Conservation (phyloP, 345 rosid species). For the Populus tremula region DNA sequence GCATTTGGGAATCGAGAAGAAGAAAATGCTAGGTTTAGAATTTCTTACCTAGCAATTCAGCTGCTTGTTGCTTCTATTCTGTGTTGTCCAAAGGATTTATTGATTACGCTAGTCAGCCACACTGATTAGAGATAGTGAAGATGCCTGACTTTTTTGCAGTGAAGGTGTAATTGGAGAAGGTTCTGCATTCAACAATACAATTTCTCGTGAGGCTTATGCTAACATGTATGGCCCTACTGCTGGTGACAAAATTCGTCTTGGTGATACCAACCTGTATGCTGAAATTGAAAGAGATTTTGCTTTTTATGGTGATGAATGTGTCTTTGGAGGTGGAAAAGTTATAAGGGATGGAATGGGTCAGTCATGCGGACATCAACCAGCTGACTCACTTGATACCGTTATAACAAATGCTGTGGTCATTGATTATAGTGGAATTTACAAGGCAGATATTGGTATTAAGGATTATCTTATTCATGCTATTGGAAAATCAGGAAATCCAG, state of each 20-base stretch:
- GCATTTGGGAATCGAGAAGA: conserved; percentile 59
- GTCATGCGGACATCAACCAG: conserved; percentile 46
- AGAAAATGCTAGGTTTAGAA: conserved; percentile 56
- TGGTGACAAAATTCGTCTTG: conserved; percentile 84
- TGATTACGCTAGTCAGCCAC: conserved; percentile 6
- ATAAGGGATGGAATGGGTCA: conserved; percentile 99
- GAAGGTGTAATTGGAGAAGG: conserved; percentile 65
- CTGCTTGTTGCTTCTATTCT: conserved; percentile 12
- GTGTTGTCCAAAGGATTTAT: conserved; percentile 3
- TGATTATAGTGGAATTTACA: conserved; percentile 78
- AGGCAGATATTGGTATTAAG: conserved; percentile 93
- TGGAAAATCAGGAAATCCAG: conserved; percentile 93
- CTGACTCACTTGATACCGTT: conserved; percentile 61
- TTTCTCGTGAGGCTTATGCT: conserved; percentile 69
- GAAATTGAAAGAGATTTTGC: conserved; percentile 78
- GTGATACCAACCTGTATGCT: conserved; percentile 86
- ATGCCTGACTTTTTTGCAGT: conserved; percentile 45
- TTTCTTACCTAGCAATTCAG: conserved; percentile 23
- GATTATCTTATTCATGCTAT: conserved; percentile 54
- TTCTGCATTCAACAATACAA: conserved; percentile 41
- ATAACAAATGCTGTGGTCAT: conserved; percentile 84
- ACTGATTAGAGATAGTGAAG: not conserved
- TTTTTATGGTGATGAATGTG: conserved; percentile 90
- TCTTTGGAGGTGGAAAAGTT: conserved; percentile 98
- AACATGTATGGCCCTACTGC: conserved; percentile 92